A percentile compares a stretch with the other conserved stretches of the same genome.
Evolutionary conservation across 2,329 filamentous ascomycete genomes (phyloP).

Genomic region (Aureobasidium namibiae): DNA sequence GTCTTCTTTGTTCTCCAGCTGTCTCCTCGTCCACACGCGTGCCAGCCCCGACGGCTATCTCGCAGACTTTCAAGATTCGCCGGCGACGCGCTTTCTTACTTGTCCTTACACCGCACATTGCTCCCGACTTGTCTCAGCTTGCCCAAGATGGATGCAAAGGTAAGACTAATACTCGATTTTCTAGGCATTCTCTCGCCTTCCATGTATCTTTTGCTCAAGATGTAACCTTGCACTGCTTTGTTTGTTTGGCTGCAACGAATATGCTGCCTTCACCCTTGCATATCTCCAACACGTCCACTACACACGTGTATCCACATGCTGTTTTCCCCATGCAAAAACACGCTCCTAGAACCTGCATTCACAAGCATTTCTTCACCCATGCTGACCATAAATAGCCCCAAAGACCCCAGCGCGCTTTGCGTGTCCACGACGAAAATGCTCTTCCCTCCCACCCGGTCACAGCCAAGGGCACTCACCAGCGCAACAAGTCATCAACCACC

Average conservation of each 20-base stretch:
- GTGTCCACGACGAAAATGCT: constrained; percentile 63
- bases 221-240: background rate
- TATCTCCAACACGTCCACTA: background rate
- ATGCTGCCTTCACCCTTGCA: background rate
- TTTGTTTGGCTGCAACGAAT: constrained; percentile 8
- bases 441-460: constrained; percentile 29
- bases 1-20: background rate
- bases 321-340: background rate
- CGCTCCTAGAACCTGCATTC: background rate
- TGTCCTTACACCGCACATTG: constrained; percentile 7
- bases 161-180: constrained; percentile 20
- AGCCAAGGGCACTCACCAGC: constrained; percentile 60
- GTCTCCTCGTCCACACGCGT: background rate
- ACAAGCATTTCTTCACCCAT: background rate
- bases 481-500: constrained; percentile 69
- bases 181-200: background rate
- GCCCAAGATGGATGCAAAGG: constrained; percentile 38
- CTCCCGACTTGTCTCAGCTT: background rate
- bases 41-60: background rate
- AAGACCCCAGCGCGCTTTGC: constrained; percentile 55
- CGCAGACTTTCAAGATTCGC: constrained; percentile 7
- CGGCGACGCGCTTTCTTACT: constrained; percentile 6
- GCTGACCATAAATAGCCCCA: constrained; percentile 7
- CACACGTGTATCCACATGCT: constrained; percentile 5
- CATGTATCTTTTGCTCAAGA: background rate